These are phyloP conservation scores for Colletotrichum viniferum DNA, from an alignment of 2,329 filamentous ascomycete genomes.

Conservation along the genomic window DNA sequence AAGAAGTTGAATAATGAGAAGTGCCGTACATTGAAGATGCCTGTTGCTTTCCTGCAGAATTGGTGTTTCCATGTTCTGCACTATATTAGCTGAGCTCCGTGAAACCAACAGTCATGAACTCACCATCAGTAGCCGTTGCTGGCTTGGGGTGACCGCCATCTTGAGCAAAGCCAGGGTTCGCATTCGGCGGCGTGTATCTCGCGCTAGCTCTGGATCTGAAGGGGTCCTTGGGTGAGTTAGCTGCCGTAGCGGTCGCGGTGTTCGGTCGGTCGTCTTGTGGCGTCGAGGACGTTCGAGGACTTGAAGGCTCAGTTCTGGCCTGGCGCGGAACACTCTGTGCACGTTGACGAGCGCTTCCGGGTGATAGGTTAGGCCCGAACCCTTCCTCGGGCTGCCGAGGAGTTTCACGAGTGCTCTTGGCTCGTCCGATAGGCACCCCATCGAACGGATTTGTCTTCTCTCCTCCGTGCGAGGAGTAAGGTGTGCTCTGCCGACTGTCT, in stretches of 20 bases:
- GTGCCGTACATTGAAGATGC: constrained; percentile 54
- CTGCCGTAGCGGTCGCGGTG: constrained; percentile 5
- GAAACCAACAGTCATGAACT: neutral
- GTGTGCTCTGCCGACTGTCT: constrained; percentile 60
- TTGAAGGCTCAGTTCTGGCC: constrained; percentile 12
- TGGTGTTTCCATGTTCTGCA: neutral
- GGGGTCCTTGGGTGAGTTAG: constrained; percentile 12
- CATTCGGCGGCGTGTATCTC: constrained; percentile 21
- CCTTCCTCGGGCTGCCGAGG: constrained; percentile 29
- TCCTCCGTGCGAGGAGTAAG: constrained; percentile 59
- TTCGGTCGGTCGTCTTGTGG: constrained; percentile 15
- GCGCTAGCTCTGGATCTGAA: constrained; percentile 22
- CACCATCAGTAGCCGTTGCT: neutral
- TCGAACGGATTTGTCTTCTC: constrained; percentile 66
- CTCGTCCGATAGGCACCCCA: constrained; percentile 45
- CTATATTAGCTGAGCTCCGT: neutral
- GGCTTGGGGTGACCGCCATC: neutral
- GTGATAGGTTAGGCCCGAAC: constrained; percentile 18
- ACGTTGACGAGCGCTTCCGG: constrained; percentile 29
- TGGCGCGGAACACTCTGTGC: constrained; percentile 33
- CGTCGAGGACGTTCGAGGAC: constrained; percentile 8
- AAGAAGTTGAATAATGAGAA: constrained; percentile 20
- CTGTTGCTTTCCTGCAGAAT: constrained; percentile 26
- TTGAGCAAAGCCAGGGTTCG: neutral
- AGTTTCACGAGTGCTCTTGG: constrained; percentile 48